phyloP scores from a whole-genome alignment of 768 basidiomycete genomes.

The Ephemerocybe angulata region DNA sequence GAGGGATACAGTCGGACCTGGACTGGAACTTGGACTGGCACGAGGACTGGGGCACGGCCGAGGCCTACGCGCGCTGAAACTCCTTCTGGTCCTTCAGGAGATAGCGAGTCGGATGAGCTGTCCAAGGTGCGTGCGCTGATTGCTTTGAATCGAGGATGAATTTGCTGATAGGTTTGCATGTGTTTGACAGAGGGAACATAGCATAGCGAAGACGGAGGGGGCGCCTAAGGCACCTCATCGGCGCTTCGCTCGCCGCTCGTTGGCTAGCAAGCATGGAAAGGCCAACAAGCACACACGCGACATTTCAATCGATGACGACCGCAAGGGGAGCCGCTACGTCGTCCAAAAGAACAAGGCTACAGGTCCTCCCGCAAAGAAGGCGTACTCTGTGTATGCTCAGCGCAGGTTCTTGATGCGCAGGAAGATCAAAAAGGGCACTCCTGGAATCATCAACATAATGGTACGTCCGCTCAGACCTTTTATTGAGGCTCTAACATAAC shows the following conservation, averaged over 20 bases:
- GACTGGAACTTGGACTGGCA: not conserved
- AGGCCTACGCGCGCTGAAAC: not conserved
- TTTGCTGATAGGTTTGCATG: not conserved
- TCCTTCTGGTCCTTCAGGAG: not conserved
- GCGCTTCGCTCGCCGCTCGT: not conserved
- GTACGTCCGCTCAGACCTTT: slow-evolving; percentile 27
- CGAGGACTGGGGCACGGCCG: not conserved
- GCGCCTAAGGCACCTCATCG: not conserved
- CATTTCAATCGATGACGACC: not conserved
- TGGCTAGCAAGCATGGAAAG: not conserved
- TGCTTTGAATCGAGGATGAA: not conserved
- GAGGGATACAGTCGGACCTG: not conserved
- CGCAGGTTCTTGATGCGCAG: not conserved
- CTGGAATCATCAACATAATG: slow-evolving; percentile 48
- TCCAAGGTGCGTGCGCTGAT: slow-evolving; percentile 7
- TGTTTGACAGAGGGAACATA: not conserved
- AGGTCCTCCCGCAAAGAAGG: not conserved
- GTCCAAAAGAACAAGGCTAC: not conserved
- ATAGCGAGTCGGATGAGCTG: not conserved
- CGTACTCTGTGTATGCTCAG: not conserved
- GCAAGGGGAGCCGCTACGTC: not conserved
- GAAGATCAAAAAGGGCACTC: slow-evolving; percentile 19
- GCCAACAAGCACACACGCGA: not conserved
- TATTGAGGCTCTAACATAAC: not conserved
- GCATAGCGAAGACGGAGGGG: not conserved